Base-by-base conservation (phyloP, 2,329 filamentous ascomycete genomes). In the Periglandula ipomoeae region DNA sequence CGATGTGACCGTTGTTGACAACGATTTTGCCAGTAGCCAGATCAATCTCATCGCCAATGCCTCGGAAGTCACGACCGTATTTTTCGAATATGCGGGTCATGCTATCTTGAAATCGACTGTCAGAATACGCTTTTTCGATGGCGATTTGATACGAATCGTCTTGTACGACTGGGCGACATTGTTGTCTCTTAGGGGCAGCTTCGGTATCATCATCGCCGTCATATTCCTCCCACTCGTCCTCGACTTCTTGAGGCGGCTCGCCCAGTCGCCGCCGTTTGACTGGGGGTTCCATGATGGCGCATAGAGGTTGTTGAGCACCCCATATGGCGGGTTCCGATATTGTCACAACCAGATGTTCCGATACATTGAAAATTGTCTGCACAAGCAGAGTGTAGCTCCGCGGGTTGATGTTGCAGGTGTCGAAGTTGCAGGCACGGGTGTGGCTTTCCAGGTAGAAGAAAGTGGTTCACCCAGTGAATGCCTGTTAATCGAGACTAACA, bases 71-170 rank as follows among this genome's bases (percentile, higher is more conserved):
- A 54, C 76, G 82, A 47, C 77, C 82, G 63, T 95, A 96, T 65
- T 95, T 96, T 52, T 85, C 79, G 62, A 95, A 95, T 48, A 97
- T 95, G 49, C 79, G 73, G 61, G 95, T 89, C 63, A 95, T 93
- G 5, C 82, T 82, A n/a, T 81, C 83, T 63, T 93, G 91, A 37
- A 95, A 76, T 50, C 81, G 82, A 53, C 75, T 70, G 53, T 87
- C 82, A 50, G 89, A 86, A 48, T 76, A 74, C 44, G 79, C 76
- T 54, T 85, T 78, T 43, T 78, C 81, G 52, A 77, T 70, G 41
- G 81, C 72, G 15, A 89, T 68, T 48, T 81, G 74, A 52, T 75
- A 72, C 46, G 75, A 70, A 15, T 77, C 72, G 51, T 82, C 73
- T 27, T 74, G 71, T 39, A 67, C 66, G 22, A 67, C 62, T 41